Conservation (phyloP, 2,329 filamentous ascomycete species). For the Cladophialophora carrionii region DNA sequence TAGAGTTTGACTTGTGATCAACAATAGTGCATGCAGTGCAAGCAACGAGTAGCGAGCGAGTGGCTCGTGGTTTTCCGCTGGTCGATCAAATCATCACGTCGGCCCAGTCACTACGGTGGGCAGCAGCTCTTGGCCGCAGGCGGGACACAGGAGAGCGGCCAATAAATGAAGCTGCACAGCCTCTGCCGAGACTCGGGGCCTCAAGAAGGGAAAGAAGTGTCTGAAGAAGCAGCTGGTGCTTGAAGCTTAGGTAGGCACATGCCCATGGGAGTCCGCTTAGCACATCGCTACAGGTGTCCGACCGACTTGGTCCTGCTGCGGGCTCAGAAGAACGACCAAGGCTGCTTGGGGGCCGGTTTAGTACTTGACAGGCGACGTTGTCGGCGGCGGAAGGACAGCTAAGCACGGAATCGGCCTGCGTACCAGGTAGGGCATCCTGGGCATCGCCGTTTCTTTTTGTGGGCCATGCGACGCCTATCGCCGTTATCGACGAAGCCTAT, state of each 20-base stretch:
- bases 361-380: not conserved
- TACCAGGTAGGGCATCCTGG: not conserved
- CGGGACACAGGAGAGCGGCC: constrained; percentile 15
- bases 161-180: constrained; percentile 13
- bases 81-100: constrained; percentile 10
- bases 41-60: constrained; percentile 9
- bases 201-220: not conserved
- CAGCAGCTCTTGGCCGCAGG: constrained; percentile 17
- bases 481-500: not conserved
- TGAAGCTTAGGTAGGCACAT: not conserved
- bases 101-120: constrained; percentile 4
- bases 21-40: not conserved
- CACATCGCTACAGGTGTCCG: not conserved
- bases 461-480: not conserved
- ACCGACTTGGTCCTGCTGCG: not conserved
- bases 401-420: not conserved
- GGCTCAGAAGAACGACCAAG: not conserved
- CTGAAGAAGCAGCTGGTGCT: not conserved
- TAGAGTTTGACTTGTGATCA: constrained; percentile 5
- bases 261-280: not conserved
- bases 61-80: constrained; percentile 14
- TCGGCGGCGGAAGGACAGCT: not conserved
- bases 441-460: not conserved
- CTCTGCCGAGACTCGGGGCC: constrained; percentile 13
- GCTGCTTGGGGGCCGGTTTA: not conserved